Percentiles rank a stretch among this genome's conserved stretches.
Conservation (phyloP, 768 basidiomycete genomes). For the Epithele typhae region DNA sequence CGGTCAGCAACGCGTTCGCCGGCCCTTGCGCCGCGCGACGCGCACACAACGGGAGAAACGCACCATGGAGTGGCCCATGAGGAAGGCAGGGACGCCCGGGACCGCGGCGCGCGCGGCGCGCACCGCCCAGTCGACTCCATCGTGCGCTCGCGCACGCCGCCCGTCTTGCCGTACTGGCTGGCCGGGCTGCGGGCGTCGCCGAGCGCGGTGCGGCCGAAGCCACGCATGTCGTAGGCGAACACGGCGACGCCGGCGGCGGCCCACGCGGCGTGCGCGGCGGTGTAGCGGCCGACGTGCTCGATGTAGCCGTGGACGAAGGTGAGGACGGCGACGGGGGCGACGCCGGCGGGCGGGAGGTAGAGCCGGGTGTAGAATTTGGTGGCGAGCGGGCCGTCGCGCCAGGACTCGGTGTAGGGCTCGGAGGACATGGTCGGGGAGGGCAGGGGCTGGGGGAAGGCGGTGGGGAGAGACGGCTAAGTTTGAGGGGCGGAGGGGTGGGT, state of each 20-base stretch:
- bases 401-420: too few relatives aligned
- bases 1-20: too few relatives aligned
- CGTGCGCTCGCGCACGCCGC: conserved; percentile 53
- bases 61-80: conserved; percentile 78
- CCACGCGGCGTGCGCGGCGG: conserved; percentile 52
- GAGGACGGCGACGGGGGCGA: conserved; percentile 42
- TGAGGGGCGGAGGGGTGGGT: too few relatives aligned
- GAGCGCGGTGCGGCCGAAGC: conserved; percentile 66
- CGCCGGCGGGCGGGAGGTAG: conserved; percentile 37
- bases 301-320: conserved; percentile 73
- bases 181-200: conserved; percentile 52
- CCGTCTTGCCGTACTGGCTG: conserved; percentile 59
- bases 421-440: too few relatives aligned
- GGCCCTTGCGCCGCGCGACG: too few relatives aligned
- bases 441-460: too few relatives aligned
- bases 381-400: conserved; percentile 52
- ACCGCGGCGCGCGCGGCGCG: conserved; percentile 38
- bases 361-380: conserved; percentile 66
- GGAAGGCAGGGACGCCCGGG: conserved; percentile 48
- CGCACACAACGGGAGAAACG: conserved; percentile 10
- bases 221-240: conserved; percentile 72
- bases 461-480: too few relatives aligned
- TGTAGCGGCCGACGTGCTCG: conserved; percentile 67
- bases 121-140: conserved; percentile 56
- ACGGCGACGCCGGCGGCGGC: conserved; percentile 54